Evolutionary conservation across 2,329 filamentous ascomycete genomes (phyloP), one percentile per base, ranked within the genome.

Genomic region (Aspergillus costaricaensis): DNA sequence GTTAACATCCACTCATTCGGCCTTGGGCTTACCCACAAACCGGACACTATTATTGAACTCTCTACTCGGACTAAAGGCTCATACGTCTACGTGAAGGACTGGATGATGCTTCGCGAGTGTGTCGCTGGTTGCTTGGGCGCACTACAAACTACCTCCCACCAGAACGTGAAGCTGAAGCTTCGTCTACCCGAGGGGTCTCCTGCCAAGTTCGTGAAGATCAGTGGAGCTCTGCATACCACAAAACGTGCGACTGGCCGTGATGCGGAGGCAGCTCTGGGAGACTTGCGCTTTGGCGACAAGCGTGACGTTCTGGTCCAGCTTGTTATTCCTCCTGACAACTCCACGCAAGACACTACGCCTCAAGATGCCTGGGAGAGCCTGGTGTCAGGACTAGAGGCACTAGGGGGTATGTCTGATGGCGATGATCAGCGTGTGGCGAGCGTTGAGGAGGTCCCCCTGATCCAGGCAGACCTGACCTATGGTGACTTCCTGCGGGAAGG

Each of bases 61-160:
- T 98, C 95, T 0, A 95, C 91, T 6, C 86, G 92, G 62, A 99
- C 95, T 3, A 99, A 98, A 79, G 95, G 93, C 4, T 96, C 92
- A 1, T 99, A 98, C 73, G 96, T 92, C 1, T 99, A 98, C 71
- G 93, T 99, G 68, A 99, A 98, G 79, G 95, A 99, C 76, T 99
- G 95, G 95, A 98, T 98, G 94, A 99, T 98, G 94, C 85, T 99
- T 38, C 89, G 95, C 27, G 95, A 99, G 76, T 98, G 95, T 74
- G 84, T 97, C 48, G 95, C 93, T 23, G 95, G 95, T 47, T 98
- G 94, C 71, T 81, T 99, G 27, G 95, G 95, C 50, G 88, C 92
- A 14, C 85, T 98, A 73, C 95, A 99, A 76, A 92, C 91, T 2
- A 89, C 92, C 27, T 98, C 95, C n/a, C 95, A 99, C 74, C 95